Evolutionary conservation across 495 filamentous ascomycete genomes (phyloP).

Genomic region (Xylaria cubensis): DNA sequence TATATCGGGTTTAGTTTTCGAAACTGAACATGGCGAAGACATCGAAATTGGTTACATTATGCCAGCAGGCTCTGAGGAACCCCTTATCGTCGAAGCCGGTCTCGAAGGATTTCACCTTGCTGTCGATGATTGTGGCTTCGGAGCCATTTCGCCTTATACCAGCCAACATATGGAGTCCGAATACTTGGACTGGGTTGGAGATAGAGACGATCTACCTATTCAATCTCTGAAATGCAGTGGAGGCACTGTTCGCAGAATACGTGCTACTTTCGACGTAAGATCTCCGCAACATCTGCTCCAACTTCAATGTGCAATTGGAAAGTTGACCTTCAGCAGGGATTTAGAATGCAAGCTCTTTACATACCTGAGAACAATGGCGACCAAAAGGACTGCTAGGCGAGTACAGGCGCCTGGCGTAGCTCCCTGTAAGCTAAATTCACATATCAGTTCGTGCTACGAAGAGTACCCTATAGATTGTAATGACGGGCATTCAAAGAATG

Average conservation of each 20-base stretch:
- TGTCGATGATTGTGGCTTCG: conserved; percentile 23
- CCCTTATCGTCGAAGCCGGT: conserved; percentile 13
- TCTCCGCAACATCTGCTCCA: not conserved
- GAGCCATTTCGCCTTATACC: conserved; percentile 20
- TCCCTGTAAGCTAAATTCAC: not conserved
- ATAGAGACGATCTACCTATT: conserved; percentile 12
- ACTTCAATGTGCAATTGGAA: not conserved
- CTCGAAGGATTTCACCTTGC: conserved; percentile 25
- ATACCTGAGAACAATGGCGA: conserved; percentile 1
- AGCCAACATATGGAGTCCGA: conserved; percentile 19
- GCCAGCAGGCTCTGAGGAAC: conserved; percentile 14
- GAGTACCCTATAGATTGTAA: not conserved
- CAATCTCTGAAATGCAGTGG: conserved; percentile 7
- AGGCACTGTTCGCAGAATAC: conserved; percentile 3
- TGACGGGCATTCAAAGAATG: not conserved
- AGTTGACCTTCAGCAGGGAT: conserved; percentile 4
- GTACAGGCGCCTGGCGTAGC: not conserved
- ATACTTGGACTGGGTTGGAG: conserved; percentile 21
- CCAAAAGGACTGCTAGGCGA: not conserved
- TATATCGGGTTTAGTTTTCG: conserved; percentile 20
- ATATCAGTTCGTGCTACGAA: not conserved
- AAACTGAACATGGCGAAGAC: conserved; percentile 20
- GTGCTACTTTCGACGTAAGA: conserved; percentile 26
- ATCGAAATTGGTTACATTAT: conserved; percentile 26
- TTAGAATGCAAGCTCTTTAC: conserved; percentile 17